Percentiles rank a stretch among this genome's conserved stretches.
Evolutionary conservation across 2,329 filamentous ascomycete genomes (phyloP).

Genomic region (Fusarium foetens): DNA sequence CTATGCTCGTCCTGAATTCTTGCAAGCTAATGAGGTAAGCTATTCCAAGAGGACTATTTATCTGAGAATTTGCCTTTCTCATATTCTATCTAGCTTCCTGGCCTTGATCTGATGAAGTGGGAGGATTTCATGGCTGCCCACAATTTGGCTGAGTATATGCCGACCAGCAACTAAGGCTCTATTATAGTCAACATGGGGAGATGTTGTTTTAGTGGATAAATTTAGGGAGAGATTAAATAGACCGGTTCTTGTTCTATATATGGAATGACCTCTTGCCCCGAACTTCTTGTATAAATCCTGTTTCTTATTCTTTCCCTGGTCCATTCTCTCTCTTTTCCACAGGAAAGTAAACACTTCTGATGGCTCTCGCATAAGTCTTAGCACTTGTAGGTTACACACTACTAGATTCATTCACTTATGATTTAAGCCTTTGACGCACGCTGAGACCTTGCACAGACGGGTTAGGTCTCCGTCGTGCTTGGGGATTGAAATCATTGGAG

Average conservation of each 20-base stretch:
- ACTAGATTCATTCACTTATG: too few relatives aligned
- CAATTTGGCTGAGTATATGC: not conserved
- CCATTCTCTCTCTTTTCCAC: too few relatives aligned
- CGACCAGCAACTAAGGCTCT: not conserved
- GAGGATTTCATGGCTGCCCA: not conserved
- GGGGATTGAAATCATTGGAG: too few relatives aligned
- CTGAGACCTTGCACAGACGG: too few relatives aligned
- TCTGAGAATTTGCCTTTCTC: accelerated
- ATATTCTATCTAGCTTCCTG: not conserved
- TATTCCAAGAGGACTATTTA: accelerated
- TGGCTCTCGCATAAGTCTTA: too few relatives aligned
- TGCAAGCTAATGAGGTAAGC: not conserved
- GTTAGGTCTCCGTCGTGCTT: too few relatives aligned
- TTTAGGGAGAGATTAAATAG: not conserved
- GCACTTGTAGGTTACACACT: too few relatives aligned
- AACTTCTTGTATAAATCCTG: too few relatives aligned
- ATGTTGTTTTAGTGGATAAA: not conserved
- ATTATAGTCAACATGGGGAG: not conserved
- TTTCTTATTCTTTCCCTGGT: too few relatives aligned
- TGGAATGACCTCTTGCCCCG: accelerated
- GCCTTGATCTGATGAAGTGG: constrained; percentile 1
- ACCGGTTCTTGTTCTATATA: not conserved
- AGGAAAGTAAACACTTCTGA: too few relatives aligned
- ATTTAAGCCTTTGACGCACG: too few relatives aligned
- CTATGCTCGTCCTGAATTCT: not conserved